Base-by-base conservation (phyloP, 1,284 basidiomycete species). In the Apiotrichum akiyoshidainum region DNA sequence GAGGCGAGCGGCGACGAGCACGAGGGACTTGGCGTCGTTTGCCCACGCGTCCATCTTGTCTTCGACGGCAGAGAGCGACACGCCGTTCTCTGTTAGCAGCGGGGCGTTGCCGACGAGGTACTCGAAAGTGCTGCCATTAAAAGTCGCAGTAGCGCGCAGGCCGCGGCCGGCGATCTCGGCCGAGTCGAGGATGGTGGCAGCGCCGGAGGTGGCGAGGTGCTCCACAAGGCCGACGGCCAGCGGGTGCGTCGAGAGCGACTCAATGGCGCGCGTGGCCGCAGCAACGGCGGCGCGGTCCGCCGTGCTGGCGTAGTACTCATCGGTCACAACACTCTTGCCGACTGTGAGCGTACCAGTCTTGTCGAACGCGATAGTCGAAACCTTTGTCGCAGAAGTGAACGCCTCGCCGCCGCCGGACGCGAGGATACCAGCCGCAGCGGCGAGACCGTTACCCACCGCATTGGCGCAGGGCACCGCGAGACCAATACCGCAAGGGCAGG, bases 361-460 rank as follows among this genome's bases (percentile, higher is more conserved):
- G 82, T 99, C 96, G 55, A 99, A 79, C 0, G 97, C 84, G 66
- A 99, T 86, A 26, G 86, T 83, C 68, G 85, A 85, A 68, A 99
- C 87, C 51, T 82, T 82, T 65, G 85, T 86, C 70, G 91, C 92
- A 5, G 90, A 92, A 72, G 99, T 95, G 46, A 99, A 81, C 4
- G 96, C 93, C 92, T 82, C 49, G 22, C 88, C 83, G 5, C 94
- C 96, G 44, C 96, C 94, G 72, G 99, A 98, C 84, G 99, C 98
- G 46, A 99, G 80, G 64, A 99, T 99, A 0, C 96, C 96, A 68
- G 98, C 93, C 79, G 90, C 85, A 8, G 96, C 96, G 0, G 96
- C 96, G 56, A 99, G 87, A 0, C 96, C 96, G 0, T 95, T 99
- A 26, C 96, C 96, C 40, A 99, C 96, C 92, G 99, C 99, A 76